Evolutionary conservation across 2,329 filamentous ascomycete species (phyloP), one percentile per base, ranked within the genome.

Genomic region (Ascocoryne sarcoides): DNA sequence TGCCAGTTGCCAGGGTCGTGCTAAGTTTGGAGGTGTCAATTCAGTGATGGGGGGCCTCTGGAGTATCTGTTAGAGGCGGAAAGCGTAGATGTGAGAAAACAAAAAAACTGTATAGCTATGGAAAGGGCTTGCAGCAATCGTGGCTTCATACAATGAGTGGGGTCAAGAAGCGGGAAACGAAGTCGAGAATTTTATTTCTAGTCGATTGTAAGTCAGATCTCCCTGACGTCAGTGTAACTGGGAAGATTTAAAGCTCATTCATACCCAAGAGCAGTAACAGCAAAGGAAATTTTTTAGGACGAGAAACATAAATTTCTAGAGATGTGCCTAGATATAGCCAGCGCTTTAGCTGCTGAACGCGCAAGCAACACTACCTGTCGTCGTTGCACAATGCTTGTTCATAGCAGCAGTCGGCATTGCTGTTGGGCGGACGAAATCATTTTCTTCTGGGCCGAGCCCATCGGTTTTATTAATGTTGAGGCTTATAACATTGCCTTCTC

Each of bases 71-170:
- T 26, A 7, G 23, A 26, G 7, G 23, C 7, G 7, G 12, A 26
- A 7, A 26, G 12, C 12, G 23, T 7, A 7, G 12, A 26, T 7
- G 5, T 10, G 10, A n/a, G 10, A 19, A 4, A 23, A 34, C 1
- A 14, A 10, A 39, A 12, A 2, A 9, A 26, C 35, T 94, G 87
- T n/a, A 87, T 92, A 92, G 60, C 93, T 95, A 85, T 95, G 88
- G 88, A 70, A 81, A 42, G 78, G 31, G 4, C 26, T 40, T 14
- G 18, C 32, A 17, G 41, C 36, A 10, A 39, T 39, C 12, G 21
- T 36, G 17, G 41, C 39, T 20, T 35, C 41, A 10, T 39, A 39
- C 17, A 36, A 36, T 15, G 41, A 43, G 19, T 43, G 36, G 36
- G 36, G 41, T 32, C 26, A 31, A n/a, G 19, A 39, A 31, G 20